A percentile compares a stretch with the other conserved stretches of the same genome.
Evolutionary conservation across 306 rosid species (phyloP).

Genomic region (Vigna mungo): DNA sequence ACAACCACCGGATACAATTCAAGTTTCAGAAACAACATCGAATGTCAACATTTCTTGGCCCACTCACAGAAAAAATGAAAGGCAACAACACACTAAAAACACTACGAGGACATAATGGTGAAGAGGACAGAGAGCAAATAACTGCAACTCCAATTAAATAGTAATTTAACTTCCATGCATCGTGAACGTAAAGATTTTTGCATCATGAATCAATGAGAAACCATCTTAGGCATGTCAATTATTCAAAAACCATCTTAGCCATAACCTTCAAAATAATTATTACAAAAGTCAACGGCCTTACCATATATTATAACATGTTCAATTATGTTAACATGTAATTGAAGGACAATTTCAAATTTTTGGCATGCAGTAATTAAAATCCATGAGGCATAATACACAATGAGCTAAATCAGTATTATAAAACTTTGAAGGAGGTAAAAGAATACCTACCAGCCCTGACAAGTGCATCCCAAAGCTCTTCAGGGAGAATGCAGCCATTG

Average conservation of each 20-base stretch:
- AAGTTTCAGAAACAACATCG: constrained; percentile 21
- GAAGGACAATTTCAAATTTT: not conserved
- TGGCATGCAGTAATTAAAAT: not conserved
- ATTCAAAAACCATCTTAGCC: not conserved
- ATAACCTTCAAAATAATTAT: not conserved
- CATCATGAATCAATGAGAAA: not conserved
- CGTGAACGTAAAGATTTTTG: not conserved
- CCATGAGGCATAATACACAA: not conserved
- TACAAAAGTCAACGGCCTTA: not conserved
- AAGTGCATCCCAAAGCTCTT: constrained; percentile 70
- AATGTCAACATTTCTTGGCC: constrained; percentile 29
- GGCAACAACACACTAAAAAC: constrained; percentile 15
- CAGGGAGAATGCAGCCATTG: constrained; percentile 65
- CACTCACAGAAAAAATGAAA: constrained; percentile 18
- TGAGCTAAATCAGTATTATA: not conserved
- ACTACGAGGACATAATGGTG: constrained; percentile 24
- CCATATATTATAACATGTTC: not conserved
- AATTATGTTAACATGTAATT: not conserved
- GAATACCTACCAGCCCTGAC: constrained; percentile 71
- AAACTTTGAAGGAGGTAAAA: not conserved
- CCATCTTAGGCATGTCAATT: not conserved
- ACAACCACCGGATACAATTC: constrained; percentile 27
- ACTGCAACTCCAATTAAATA: not conserved
- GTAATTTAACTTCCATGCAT: not conserved
- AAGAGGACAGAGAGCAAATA: not conserved